Evolutionary conservation across 2,329 filamentous ascomycete species (phyloP).

Genomic region (Teratosphaeria viscida): DNA sequence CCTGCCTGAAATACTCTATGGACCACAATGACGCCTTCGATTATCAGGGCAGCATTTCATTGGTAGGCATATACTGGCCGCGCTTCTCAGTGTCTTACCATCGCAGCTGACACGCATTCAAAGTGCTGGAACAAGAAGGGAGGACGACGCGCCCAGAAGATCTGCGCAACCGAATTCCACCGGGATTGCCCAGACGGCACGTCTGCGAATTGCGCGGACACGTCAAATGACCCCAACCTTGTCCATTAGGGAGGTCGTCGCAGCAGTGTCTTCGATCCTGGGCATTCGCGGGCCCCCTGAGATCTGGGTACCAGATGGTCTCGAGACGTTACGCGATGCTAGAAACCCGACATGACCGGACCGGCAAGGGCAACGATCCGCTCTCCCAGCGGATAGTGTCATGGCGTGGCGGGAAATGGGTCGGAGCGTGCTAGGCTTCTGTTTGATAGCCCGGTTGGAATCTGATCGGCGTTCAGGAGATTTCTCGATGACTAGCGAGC

Average conservation of each 20-base stretch:
- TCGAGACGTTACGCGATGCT: neutral
- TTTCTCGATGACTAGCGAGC: too few relatives aligned
- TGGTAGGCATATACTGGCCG: neutral
- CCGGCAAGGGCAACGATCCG: too few relatives aligned
- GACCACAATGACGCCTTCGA: neutral
- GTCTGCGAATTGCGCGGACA: neutral
- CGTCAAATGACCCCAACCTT: neutral
- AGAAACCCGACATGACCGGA: too few relatives aligned
- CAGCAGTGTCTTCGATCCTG: neutral
- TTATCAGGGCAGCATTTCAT: neutral
- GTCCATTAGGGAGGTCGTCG: neutral
- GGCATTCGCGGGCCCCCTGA: neutral
- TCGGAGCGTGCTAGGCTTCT: too few relatives aligned
- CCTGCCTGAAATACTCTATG: neutral
- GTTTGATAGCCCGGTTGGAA: too few relatives aligned
- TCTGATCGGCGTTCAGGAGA: too few relatives aligned
- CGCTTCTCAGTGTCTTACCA: neutral
- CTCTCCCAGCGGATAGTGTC: too few relatives aligned
- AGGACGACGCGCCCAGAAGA: neutral
- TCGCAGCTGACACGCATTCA: neutral
- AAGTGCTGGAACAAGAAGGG: neutral
- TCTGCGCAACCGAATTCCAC: neutral
- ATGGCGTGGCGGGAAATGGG: too few relatives aligned
- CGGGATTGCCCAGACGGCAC: neutral
- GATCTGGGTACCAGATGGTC: neutral